Percentiles rank a stretch among this genome's conserved stretches.
Evolutionary conservation across 495 filamentous ascomycete genomes (phyloP).

Genomic region (Xylaria cubensis): DNA sequence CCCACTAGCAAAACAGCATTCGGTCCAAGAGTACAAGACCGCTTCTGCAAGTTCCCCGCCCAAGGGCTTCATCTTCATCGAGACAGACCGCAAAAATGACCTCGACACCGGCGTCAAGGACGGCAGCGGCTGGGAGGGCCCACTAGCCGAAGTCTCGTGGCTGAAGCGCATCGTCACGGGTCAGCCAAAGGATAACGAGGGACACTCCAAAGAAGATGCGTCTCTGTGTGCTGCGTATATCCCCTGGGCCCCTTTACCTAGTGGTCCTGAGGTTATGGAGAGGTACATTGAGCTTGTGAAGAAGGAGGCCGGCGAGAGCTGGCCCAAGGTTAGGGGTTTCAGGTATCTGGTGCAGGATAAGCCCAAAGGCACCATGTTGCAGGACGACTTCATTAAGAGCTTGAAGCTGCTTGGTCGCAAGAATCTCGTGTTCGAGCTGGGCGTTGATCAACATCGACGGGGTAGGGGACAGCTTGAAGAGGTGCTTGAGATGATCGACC

Average conservation of each 20-base stretch:
- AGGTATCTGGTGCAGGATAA: slow-evolving; percentile 84
- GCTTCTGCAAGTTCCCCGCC: slow-evolving; percentile 42
- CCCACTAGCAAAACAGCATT: slow-evolving; percentile 66
- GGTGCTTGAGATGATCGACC: slow-evolving; percentile 73
- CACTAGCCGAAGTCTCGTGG: slow-evolving; percentile 74
- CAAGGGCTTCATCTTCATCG: slow-evolving; percentile 78
- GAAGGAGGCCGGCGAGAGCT: slow-evolving; percentile 55
- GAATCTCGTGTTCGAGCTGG: slow-evolving; percentile 77
- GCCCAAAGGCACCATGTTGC: slow-evolving; percentile 64
- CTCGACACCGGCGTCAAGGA: slow-evolving; percentile 53
- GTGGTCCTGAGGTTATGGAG: slow-evolving; percentile 58
- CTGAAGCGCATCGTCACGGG: slow-evolving; percentile 69
- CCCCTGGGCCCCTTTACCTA: slow-evolving; percentile 80
- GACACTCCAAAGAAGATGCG: slow-evolving; percentile 58
- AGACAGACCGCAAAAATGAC: slow-evolving; percentile 76
- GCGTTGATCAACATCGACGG: slow-evolving; percentile 73
- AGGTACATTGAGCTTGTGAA: slow-evolving; percentile 59
- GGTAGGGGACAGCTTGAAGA: slow-evolving; percentile 76
- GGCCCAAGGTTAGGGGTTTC: slow-evolving; percentile 67
- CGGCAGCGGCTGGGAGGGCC: slow-evolving; percentile 54
- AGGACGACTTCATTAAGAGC: slow-evolving; percentile 67
- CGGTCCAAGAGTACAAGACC: slow-evolving; percentile 63
- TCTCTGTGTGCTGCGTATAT: slow-evolving; percentile 69
- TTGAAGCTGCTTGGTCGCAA: slow-evolving; percentile 69
- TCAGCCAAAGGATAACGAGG: slow-evolving; percentile 62